A percentile compares a stretch with the other conserved stretches of the same genome.
phyloP scores from a whole-genome alignment of 768 basidiomycete genomes.

The Macrocybe gigantea region DNA sequence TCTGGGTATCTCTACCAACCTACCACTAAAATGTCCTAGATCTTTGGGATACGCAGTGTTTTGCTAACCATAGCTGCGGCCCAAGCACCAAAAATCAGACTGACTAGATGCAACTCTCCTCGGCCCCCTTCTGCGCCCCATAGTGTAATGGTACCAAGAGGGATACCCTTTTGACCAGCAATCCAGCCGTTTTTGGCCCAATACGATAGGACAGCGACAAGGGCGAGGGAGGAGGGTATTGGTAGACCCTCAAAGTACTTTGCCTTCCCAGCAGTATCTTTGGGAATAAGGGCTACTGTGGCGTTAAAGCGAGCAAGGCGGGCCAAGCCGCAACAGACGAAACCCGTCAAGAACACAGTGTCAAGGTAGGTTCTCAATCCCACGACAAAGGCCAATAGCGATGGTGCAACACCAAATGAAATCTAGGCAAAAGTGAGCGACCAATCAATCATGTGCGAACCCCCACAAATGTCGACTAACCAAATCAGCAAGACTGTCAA shows the following conservation, averaged over 20 bases:
- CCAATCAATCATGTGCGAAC: not conserved
- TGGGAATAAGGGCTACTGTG: constrained; percentile 91
- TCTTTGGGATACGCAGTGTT: constrained; percentile 82
- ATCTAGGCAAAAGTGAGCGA: constrained; percentile 46
- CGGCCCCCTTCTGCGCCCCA: constrained; percentile 70
- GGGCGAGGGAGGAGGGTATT: constrained; percentile 81
- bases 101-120: constrained; percentile 81
- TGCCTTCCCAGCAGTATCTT: constrained; percentile 79
- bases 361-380: constrained; percentile 92
- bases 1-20: no score
- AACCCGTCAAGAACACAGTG: constrained; percentile 77
- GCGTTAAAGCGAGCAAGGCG: constrained; percentile 98
- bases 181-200: constrained; percentile 87
- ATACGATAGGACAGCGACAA: constrained; percentile 75
- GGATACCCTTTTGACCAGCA: constrained; percentile 68
- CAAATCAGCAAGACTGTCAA: constrained; percentile 95
- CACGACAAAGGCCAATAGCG: constrained; percentile 85
- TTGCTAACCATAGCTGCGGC: constrained; percentile 98
- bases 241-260: constrained; percentile 98
- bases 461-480: constrained; percentile 36
- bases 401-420: constrained; percentile 96
- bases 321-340: constrained; percentile 95
- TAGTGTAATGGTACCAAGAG: constrained; percentile 64
- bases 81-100: constrained; percentile 78
- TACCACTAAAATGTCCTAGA: constrained; percentile 11